Evolutionary conservation across 2,329 filamentous ascomycete genomes (phyloP), one percentile per base, ranked within the genome.

Genomic region (Sclerotinia borealis): DNA sequence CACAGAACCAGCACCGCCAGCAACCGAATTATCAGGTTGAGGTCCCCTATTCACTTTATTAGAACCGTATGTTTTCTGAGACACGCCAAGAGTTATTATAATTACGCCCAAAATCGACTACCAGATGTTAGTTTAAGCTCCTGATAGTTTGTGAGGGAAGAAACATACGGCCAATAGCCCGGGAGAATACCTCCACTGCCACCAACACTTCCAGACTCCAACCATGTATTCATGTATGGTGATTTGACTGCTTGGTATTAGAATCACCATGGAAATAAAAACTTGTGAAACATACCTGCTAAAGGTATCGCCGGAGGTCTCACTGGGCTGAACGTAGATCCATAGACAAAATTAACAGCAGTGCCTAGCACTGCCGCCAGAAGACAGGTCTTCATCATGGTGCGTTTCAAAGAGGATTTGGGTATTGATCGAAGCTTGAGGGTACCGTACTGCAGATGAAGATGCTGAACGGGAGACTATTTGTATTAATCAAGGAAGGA

Each of bases 171-270:
- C 70, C 70, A 72, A 47, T 61, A 76, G 5, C 88, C 88, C 0
- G 89, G 83, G 34, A 92, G 80, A 65, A 87, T 82, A 1, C 87
- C 88, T 47, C 86, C 85, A 70, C 86, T 83, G 5, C 83, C 82
- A 34, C 82, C 83, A 72, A 85, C 79, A 41, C 78, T 83, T 2
- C 86, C 87, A 11, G 81, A 85, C 64, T 84, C 77, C 34, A 89
- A 79, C 89, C 89, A 92, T n/a, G 86, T 84, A 72, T 84, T 91
- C 51, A 93, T 77, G 69, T 93, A 93, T 0, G 90, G 90, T 17
- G 86, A 88, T 67, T 84, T 85, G 45, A 93, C 71, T 72, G 22
- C 4, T 34, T 17, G 19, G 36, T 15, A 2, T 63, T 27, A 63
- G 61, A 43, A 17, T 3, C 6, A 41, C 25, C 48, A 15, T 61